Percentiles rank a stretch among this genome's conserved stretches.
phyloP scores from a whole-genome alignment of 202 grass and related monocot species.

The Thinopyrum obtusiflorum region DNA sequence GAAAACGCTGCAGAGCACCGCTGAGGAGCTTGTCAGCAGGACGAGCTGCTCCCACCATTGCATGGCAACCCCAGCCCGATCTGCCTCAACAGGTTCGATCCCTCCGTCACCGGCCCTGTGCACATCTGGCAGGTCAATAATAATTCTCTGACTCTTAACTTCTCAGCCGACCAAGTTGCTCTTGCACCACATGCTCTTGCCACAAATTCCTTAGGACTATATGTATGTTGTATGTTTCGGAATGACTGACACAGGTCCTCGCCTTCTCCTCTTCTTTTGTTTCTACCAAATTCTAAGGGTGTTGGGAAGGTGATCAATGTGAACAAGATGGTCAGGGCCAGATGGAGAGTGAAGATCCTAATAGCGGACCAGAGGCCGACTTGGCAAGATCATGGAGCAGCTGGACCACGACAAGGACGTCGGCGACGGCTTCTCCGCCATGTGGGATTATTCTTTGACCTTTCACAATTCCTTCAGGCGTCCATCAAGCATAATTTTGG shows the following conservation, averaged over 20 bases:
- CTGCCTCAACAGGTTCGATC: background rate
- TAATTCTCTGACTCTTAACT: background rate
- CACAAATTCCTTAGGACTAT: background rate
- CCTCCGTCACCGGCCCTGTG: background rate
- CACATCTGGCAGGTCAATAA: background rate
- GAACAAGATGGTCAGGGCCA: slow-evolving; percentile 40
- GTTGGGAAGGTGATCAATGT: slow-evolving; percentile 39
- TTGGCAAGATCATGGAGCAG: slow-evolving; percentile 9
- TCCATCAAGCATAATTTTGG: too few relatives aligned
- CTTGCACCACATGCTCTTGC: background rate
- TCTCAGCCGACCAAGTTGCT: background rate
- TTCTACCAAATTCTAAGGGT: background rate
- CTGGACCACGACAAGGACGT: too few relatives aligned
- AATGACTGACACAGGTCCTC: background rate
- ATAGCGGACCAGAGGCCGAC: slow-evolving; percentile 45
- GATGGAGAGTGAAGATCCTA: slow-evolving; percentile 55
- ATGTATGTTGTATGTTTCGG: background rate
- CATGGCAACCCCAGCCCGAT: background rate
- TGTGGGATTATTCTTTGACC: too few relatives aligned
- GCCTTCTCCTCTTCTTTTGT: background rate
- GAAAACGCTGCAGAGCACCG: background rate
- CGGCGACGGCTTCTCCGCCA: too few relatives aligned
- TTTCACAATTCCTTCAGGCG: too few relatives aligned
- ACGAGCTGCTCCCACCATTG: background rate
- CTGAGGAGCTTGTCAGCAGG: background rate